These are phyloP conservation scores for Saccharomyces pastorianus DNA, from an alignment of 1,139 yeast genomes.

Conservation along the genomic window DNA sequence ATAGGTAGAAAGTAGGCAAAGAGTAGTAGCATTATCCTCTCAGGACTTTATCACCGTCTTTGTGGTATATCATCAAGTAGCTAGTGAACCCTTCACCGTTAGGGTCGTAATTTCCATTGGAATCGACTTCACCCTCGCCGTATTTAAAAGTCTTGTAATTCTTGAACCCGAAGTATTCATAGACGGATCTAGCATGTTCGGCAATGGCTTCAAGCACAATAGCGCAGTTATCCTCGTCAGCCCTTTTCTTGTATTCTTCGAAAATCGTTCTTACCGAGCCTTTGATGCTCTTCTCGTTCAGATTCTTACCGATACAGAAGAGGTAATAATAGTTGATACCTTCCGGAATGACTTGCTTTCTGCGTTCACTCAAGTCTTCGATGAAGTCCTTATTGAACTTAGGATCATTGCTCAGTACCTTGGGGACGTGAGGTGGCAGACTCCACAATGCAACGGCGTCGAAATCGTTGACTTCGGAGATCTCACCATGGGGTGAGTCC, in stretches of 20 bases:
- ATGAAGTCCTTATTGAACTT: conserved; percentile 26
- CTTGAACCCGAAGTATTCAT: conserved; percentile 32
- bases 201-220: conserved; percentile 32
- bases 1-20: neutral
- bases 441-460: conserved; percentile 30
- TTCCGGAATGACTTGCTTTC: conserved; percentile 20
- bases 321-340: conserved; percentile 26
- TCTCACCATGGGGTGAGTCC: conserved; percentile 26
- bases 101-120: conserved; percentile 22
- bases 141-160: conserved; percentile 24
- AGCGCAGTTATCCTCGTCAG: conserved; percentile 29
- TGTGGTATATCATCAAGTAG: conserved; percentile 28
- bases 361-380: conserved; percentile 17
- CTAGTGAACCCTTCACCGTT: conserved; percentile 29
- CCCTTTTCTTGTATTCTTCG: conserved; percentile 26
- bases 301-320: conserved; percentile 29
- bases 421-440: conserved; percentile 22
- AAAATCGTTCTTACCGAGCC: conserved; percentile 30
- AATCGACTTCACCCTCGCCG: conserved; percentile 30
- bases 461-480: conserved; percentile 27
- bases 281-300: conserved; percentile 18
- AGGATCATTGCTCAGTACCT: conserved; percentile 24
- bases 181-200: conserved; percentile 30
- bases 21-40: neutral
- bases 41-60: conserved; percentile 15